Evolutionary conservation across 148 eudicot species (phyloP), one percentile per base, ranked within the genome.

Genomic region (Euryodendron excelsum): DNA sequence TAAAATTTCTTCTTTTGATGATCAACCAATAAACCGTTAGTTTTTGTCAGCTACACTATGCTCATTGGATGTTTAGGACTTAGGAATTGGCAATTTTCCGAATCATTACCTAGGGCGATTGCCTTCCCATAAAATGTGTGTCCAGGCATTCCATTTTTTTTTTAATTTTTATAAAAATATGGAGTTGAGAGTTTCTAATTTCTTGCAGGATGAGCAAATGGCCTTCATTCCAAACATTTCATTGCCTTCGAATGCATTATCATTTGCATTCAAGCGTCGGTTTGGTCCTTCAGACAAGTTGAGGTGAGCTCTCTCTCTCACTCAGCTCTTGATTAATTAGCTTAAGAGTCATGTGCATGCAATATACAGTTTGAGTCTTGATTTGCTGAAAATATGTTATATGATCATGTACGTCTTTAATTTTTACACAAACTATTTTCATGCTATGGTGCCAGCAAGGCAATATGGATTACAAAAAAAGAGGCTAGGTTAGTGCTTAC

Each of bases 231-330:
- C 99, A 75, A 89, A 89, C 86, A 83, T 96, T 75, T 90, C 88
- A 78, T 77, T 96, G 82, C 99, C 99, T 80, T 86, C 93, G 85
- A 93, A 96, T 85, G 88, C 97, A 53, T 39, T 93, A 34, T 89
- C 97, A 61, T 80, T 90, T 79, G 96, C 93, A 66, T 96, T 96
- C 77, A 96, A 96, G 83, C 93, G 98, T 27, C 89, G 86, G 8
- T 87, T 91, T 68, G 85, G 93, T 81, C 98, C 98, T 82, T 91
- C 97, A 27, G 98, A 93, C 86, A 93, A 93, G 87, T 85, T 93
- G 87, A 96, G 99, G 99, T 96, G 82, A 63, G 50, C 64, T 83
- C 76, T 78, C 78, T n/a, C n/a, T n/a, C n/a, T n/a, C n/a, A n/a
- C n/a, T n/a, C n/a, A n/a, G n/a, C 11, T 28, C 37, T 65, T 27